Percentiles rank a stretch among this genome's conserved stretches.
These are phyloP conservation scores for Asterella californica DNA, from an alignment of 225 moss, liverwort and hornwort species.

Conservation along the genomic window DNA sequence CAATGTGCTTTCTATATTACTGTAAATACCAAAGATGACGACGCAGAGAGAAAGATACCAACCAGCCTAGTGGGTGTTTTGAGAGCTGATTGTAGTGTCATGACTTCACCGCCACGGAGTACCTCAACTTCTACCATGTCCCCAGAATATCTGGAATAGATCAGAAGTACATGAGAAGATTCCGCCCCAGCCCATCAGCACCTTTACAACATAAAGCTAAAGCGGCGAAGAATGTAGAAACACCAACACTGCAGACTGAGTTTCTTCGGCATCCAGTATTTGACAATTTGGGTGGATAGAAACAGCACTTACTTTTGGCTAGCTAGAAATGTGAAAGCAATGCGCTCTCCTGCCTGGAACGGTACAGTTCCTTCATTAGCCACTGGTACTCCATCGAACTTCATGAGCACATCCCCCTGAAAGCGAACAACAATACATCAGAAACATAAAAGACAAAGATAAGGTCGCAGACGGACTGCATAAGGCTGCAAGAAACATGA, in stretches of 20 bases:
- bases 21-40: neutral
- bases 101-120: constrained; percentile 69
- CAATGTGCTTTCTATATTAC: no score
- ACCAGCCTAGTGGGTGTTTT: constrained; percentile 88
- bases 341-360: constrained; percentile 93
- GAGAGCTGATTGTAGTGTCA: constrained; percentile 65
- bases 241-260: neutral
- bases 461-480: neutral
- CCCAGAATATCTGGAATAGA: constrained; percentile 65
- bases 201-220: neutral
- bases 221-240: neutral
- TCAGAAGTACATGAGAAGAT: no score
- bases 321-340: constrained; percentile 91
- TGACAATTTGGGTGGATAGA: neutral
- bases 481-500: neutral
- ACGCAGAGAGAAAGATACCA: constrained; percentile 35
- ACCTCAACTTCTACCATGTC: constrained; percentile 75
- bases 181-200: neutral
- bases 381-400: constrained; percentile 80
- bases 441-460: neutral
- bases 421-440: neutral
- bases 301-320: constrained; percentile 76
- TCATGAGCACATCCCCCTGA: constrained; percentile 96
- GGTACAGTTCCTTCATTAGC: constrained; percentile 99
- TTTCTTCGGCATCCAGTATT: neutral